phyloP scores from a whole-genome alignment of 2,329 filamentous ascomycete species.

The Aspergillus nomiae region DNA sequence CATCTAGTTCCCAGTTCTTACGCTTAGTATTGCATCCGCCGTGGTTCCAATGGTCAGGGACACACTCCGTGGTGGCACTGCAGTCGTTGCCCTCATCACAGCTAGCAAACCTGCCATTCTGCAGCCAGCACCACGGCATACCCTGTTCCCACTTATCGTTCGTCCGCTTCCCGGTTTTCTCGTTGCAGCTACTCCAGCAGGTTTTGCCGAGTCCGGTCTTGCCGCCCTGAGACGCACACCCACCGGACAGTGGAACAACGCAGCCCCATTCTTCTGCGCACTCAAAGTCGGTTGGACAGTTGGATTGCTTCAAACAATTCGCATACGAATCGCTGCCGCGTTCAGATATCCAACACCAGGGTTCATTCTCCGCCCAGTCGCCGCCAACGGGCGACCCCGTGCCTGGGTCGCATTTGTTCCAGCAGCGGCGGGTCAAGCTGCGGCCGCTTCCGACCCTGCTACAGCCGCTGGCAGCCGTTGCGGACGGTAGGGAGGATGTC shows the following conservation, averaged over 20 bases:
- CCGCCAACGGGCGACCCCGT: slow-evolving; percentile 3
- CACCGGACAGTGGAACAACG: slow-evolving; percentile 1
- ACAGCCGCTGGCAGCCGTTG: not conserved
- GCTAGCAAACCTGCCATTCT: not conserved
- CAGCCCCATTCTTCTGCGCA: slow-evolving; percentile 3
- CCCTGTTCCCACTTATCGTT: slow-evolving; percentile 3
- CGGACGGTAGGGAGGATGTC: slow-evolving; percentile 1
- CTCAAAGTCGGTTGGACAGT: slow-evolving; percentile 2
- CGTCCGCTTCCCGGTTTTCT: slow-evolving; percentile 5
- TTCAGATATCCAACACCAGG: slow-evolving; percentile 1
- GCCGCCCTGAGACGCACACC: slow-evolving; percentile 2
- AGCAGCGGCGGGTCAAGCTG: not conserved
- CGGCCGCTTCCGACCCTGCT: not conserved
- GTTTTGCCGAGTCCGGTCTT: not conserved
- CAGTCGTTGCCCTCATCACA: not conserved
- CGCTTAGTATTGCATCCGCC: not conserved
- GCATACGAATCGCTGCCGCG: not conserved
- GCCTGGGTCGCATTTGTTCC: slow-evolving; percentile 5
- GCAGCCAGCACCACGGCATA: slow-evolving; percentile 2
- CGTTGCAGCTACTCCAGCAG: slow-evolving; percentile 6
- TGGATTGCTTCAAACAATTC: not conserved
- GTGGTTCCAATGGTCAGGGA: not conserved
- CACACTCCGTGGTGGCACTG: slow-evolving; percentile 4
- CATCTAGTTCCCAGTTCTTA: not conserved
- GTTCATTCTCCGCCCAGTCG: slow-evolving; percentile 4